Evolutionary conservation across 1,139 yeast genomes (phyloP), one percentile per base, ranked within the genome.

Genomic region (Sugiyamaella grinbergsii): DNA sequence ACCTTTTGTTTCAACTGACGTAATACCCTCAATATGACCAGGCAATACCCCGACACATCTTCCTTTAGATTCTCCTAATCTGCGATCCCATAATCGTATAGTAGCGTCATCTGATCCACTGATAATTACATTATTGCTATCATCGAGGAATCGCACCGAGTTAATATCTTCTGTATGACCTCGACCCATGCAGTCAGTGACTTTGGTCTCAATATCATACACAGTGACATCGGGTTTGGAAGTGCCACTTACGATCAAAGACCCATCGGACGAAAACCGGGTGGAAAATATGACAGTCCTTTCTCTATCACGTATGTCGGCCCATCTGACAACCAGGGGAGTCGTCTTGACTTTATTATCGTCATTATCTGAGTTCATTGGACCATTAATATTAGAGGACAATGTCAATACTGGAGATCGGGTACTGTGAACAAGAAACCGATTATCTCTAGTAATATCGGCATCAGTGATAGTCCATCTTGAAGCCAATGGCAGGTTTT

Each of bases 51-150:
- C 80, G 76, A 66, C 91, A 82, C 52, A 75, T 71, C 52, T 81
- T 37, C 79, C 76, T 46, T 28, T 28, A 6, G 37, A 77, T 75
- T 58, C 77, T 42, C 68, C 69, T 55, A 71, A 71, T 41, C 79
- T 67, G 47, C 85, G 72, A 64, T 89, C 96, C 96, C 96, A 89
- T 2, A 89, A 88, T 59, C 94, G 74, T 4, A 88, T 83, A 1
- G 85, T 83, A 38, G 85, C 77, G 65, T 89, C 96, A 64, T 89
- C 91, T 1, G 93, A 83, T 0, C 95, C 96, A 42, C 91, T 82
- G 5, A 87, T 77, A 34, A 88, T 75, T 22, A 83, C 76, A 59
- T 84, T 83, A 1, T 90, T 91, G 64, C 78, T 73, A 0, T 89
- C 94, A 3, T 88, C 79, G 13, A 87, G 85, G 1, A 93, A 81